These are phyloP conservation scores for Polytrichum commune DNA, from an alignment of 225 moss, liverwort and hornwort species.

Conservation along the genomic window DNA sequence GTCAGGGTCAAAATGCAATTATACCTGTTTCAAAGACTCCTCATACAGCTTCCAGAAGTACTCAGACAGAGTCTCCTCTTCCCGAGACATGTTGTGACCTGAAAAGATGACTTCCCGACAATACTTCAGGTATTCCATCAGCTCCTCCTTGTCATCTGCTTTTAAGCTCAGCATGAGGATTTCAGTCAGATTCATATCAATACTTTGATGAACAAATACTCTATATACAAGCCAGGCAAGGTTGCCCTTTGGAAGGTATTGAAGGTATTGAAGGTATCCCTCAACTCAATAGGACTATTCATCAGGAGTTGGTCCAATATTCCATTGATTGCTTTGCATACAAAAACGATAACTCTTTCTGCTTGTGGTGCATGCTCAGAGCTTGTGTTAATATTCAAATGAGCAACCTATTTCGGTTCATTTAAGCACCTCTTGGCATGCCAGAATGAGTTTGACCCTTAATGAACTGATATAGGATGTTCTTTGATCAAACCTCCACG, in stretches of 20 bases:
- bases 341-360: too few species aligned
- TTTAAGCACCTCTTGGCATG: too few species aligned
- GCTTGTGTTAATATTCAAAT: too few species aligned
- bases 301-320: too few species aligned
- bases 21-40: constrained; percentile 57
- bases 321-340: too few species aligned
- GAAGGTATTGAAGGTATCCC: neutral
- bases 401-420: too few species aligned
- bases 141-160: constrained; percentile 61
- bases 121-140: constrained; percentile 67
- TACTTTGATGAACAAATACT: neutral
- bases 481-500: too few species aligned
- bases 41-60: constrained; percentile 69
- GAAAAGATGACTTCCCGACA: constrained; percentile 78
- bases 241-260: neutral
- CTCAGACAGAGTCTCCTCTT: constrained; percentile 47
- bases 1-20: neutral
- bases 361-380: too few species aligned
- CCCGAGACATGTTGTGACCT: constrained; percentile 41
- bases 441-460: too few species aligned
- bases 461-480: too few species aligned
- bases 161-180: constrained; percentile 12
- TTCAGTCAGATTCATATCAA: neutral
- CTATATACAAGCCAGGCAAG: neutral
- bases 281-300: too few species aligned